Base-by-base conservation (phyloP, 306 rosid genomes). In the Crotalaria pallida region DNA sequence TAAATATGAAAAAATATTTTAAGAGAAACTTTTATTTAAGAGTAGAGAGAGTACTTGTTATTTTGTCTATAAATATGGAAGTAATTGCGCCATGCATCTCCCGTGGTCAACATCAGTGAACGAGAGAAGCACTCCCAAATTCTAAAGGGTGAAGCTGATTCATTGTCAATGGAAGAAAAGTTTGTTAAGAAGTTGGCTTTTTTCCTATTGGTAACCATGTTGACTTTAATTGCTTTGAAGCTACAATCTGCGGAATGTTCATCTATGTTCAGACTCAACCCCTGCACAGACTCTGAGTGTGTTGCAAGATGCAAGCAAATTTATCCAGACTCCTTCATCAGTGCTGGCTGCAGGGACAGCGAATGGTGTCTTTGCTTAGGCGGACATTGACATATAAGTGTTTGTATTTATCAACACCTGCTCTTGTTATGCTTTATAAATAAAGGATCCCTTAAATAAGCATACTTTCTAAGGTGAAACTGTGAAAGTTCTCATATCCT, bases 221-320 rank as follows among this genome's bases (percentile, higher is more conserved):
- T 59, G 10, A 5, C 7, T 0, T 31, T 55, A 64, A 21, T 81
- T 59, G 60, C 72, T 6, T 58, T 67, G 2, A 47, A 49, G 72
- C 3, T 15, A 31, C 38, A 64, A 13, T 16, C 18, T 34, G 69
- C 16, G 33, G 75, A 77, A 58, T 16, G 79, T 8, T 81, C 69
- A 18, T 67, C 72, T 77, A 79, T 44, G 5, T 69, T 81, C 6
- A 64, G 67, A 45, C 43, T 81, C 17, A 67, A 60, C 34, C 79
- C 82, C 9, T 81, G 85, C 73, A 72, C 73, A 3, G 73, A 58
- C 38, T 44, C 79, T 26, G 59, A 59, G 67, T 73, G 83, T 53
- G 59, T 51, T 73, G 24, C 65, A 4, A 7, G 15, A 23, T 79
- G 78, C 63, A 67, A 79, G 26, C 15, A 61, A 10, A 50, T 17